Percentiles rank a stretch among this genome's conserved stretches.
These are phyloP conservation scores for Ampelocalamus luodianensis DNA, from an alignment of 176 grass and related monocot genomes.

Conservation along the genomic window DNA sequence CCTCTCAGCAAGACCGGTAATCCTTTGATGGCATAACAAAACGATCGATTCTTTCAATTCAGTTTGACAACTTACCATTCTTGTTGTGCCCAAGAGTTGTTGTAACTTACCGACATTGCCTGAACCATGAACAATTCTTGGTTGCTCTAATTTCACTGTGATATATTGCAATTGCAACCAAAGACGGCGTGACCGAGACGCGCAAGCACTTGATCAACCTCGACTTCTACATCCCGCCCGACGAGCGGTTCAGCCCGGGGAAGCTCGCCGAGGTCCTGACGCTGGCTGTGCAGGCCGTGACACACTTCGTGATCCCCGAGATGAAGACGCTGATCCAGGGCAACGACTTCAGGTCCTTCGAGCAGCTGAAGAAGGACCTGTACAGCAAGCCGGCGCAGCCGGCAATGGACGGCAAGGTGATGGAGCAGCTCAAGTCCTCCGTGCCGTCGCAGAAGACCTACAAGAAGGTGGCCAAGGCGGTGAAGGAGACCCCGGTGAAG, in stretches of 20 bases:
- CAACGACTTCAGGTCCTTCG: constrained; percentile 65
- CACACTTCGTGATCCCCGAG: constrained; percentile 84
- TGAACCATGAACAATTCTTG: not conserved
- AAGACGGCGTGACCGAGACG: constrained; percentile 72
- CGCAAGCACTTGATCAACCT: constrained; percentile 74
- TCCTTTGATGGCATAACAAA: not conserved
- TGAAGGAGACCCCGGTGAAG: constrained; percentile 66
- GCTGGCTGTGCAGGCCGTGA: constrained; percentile 64
- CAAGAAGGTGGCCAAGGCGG: constrained; percentile 58
- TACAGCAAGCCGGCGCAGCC: constrained; percentile 44
- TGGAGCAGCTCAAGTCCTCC: constrained; percentile 67
- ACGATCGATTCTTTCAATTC: not conserved
- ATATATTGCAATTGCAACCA: not conserved
- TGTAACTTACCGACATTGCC: not conserved
- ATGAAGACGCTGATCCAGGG: constrained; percentile 56
- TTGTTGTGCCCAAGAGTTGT: not conserved
- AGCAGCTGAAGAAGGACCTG: constrained; percentile 67
- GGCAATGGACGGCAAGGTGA: constrained; percentile 45
- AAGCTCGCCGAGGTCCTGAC: constrained; percentile 79
- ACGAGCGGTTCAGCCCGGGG: constrained; percentile 81
- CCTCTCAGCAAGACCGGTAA: constrained; percentile 46
- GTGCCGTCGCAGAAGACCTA: constrained; percentile 63
- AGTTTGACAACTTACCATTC: not conserved
- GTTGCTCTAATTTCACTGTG: not conserved
- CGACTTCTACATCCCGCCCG: constrained; percentile 87